Conservation (phyloP, 2,329 filamentous ascomycete species). For the Ophiostoma pallidulum region DNA sequence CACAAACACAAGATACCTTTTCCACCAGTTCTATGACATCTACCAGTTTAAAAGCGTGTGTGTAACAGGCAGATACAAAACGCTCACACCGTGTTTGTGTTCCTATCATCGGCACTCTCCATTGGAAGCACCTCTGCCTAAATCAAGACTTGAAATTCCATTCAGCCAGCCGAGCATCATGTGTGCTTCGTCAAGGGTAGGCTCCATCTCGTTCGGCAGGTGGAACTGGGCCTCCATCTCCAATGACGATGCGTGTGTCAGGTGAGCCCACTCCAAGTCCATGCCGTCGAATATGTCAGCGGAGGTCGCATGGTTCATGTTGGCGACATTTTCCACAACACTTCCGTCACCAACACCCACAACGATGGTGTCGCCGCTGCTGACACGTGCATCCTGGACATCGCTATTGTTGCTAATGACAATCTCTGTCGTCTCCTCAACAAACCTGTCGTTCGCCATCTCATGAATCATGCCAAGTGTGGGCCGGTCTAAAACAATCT, state of each 20-base stretch:
- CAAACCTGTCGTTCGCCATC: conserved; percentile 14
- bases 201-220: not conserved
- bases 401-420: not conserved
- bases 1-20: too few species aligned
- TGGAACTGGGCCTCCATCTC: not conserved
- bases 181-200: not conserved
- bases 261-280: conserved; percentile 9
- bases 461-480: conserved; percentile 17
- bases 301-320: too few species aligned
- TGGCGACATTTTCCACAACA: too few species aligned
- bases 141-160: too few species aligned
- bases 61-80: too few species aligned
- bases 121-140: too few species aligned
- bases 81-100: too few species aligned
- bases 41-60: too few species aligned
- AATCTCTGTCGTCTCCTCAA: not conserved
- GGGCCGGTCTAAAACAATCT: conserved; percentile 15
- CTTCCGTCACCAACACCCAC: too few species aligned
- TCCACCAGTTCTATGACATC: too few species aligned
- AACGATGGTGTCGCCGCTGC: not conserved
- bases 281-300: conserved; percentile 9
- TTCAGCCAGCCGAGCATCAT: too few species aligned
- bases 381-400: not conserved
- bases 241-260: not conserved
- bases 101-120: too few species aligned